These are phyloP conservation scores for Xenosphaeropsis pyriputrescens DNA, from an alignment of 2,329 filamentous ascomycete genomes.

Conservation along the genomic window DNA sequence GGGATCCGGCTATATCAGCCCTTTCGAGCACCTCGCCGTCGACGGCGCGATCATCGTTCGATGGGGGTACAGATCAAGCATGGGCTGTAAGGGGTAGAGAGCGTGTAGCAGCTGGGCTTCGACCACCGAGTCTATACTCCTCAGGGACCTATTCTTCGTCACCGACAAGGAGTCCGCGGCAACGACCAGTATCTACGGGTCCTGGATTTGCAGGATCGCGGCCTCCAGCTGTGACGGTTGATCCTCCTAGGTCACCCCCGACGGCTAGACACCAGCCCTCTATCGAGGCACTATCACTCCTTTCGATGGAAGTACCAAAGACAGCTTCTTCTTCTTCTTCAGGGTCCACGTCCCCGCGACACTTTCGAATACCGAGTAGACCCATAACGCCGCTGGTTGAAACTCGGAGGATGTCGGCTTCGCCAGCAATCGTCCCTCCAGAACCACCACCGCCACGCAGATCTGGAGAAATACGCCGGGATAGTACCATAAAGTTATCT, in stretches of 20 bases:
- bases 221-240: constrained; percentile 51
- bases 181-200: not conserved
- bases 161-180: not conserved
- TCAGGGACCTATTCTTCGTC: too few relatives aligned
- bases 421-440: constrained; percentile 34
- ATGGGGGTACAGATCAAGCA: not conserved
- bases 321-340: constrained; percentile 28
- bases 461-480: constrained; percentile 41
- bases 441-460: constrained; percentile 49
- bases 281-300: constrained; percentile 13
- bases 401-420: constrained; percentile 30
- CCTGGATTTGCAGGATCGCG: not conserved
- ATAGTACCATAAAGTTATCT: constrained; percentile 18
- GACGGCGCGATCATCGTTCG: not conserved
- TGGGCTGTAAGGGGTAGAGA: too few relatives aligned
- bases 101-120: too few relatives aligned
- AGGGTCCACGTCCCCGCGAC: constrained; percentile 21
- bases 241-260: constrained; percentile 57
- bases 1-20: not conserved
- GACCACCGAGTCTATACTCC: too few relatives aligned
- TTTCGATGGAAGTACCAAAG: constrained; percentile 23
- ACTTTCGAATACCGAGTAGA: constrained; percentile 39
- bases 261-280: constrained; percentile 21
- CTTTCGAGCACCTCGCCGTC: not conserved
- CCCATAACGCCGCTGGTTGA: constrained; percentile 37